Conservation (phyloP, 495 filamentous ascomycete species). For the Aeminium ludgeri region DNA sequence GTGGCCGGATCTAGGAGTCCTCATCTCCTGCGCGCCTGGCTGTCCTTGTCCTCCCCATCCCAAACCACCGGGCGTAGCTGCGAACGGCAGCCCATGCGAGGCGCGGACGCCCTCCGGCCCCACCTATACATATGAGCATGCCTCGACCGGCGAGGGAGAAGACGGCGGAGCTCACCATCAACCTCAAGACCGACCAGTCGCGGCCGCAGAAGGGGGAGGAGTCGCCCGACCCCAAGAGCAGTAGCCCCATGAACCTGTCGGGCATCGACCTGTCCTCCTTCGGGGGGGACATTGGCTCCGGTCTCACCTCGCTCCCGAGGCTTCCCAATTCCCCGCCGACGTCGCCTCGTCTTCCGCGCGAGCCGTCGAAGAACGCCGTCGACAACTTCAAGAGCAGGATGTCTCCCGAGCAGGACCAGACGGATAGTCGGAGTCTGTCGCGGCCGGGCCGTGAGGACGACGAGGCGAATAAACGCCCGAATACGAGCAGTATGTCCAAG, state of each 20-base stretch:
- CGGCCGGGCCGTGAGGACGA: slow-evolving; percentile 10
- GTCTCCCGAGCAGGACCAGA: neutral
- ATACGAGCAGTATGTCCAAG: slow-evolving; percentile 14
- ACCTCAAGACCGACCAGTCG: slow-evolving; percentile 2
- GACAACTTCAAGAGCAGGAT: slow-evolving; percentile 1
- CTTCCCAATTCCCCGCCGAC: slow-evolving; percentile 7
- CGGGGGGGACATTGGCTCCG: slow-evolving; percentile 8
- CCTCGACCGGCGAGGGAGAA: slow-evolving; percentile 1
- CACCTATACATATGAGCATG: slow-evolving; percentile 5
- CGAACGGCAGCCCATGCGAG: slow-evolving; percentile 4
- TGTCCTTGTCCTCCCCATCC: too few species aligned
- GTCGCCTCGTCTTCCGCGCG: slow-evolving; percentile 8
- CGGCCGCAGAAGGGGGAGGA: neutral
- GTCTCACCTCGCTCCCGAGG: slow-evolving; percentile 5
- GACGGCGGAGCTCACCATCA: slow-evolving; percentile 13
- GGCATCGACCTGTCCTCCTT: slow-evolving; percentile 16
- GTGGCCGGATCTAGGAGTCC: neutral
- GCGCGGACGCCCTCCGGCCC: neutral
- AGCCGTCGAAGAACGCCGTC: slow-evolving; percentile 4
- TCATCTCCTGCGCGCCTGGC: slow-evolving; percentile 7
- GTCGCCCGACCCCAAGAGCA: slow-evolving; percentile 5
- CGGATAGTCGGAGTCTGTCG: neutral
- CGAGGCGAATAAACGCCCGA: slow-evolving; percentile 1
- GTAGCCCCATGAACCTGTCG: slow-evolving; percentile 7
- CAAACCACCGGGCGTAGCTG: too few species aligned